Percentiles rank a stretch among this genome's conserved stretches.
Evolutionary conservation across 208 protist genomes (phyloP).

Genomic region (Leptomonas pyrrhocoris): DNA sequence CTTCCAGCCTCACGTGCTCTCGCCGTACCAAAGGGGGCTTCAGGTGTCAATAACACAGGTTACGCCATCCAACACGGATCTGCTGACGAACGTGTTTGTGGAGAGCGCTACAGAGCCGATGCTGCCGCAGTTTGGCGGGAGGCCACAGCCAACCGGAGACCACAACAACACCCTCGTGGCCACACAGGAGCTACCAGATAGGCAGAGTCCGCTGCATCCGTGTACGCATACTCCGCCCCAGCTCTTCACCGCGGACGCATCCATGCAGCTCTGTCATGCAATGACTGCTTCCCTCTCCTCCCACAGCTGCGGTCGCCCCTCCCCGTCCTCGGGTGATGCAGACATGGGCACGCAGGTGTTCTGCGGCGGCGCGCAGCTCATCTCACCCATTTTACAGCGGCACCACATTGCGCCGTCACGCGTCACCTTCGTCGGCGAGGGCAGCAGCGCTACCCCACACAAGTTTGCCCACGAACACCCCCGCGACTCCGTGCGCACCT

Average conservation of each 20-base stretch:
- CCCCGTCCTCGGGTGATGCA: background rate
- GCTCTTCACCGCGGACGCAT: background rate
- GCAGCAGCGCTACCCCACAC: background rate
- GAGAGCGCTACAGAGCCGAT: background rate
- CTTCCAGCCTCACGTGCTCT: slow-evolving; percentile 13
- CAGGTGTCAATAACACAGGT: background rate
- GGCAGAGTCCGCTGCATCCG: background rate
- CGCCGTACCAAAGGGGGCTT: background rate
- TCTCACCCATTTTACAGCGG: slow-evolving; percentile 8
- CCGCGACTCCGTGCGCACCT: slow-evolving; percentile 1
- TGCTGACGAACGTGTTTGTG: slow-evolving; percentile 6
- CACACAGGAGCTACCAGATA: background rate
- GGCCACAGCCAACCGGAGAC: background rate
- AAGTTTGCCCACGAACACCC: background rate
- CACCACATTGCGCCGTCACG: background rate
- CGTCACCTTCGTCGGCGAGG: background rate
- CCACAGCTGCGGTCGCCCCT: slow-evolving; percentile 2
- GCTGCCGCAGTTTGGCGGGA: background rate
- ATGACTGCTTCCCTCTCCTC: background rate
- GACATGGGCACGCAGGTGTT: slow-evolving; percentile 29
- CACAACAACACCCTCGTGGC: background rate
- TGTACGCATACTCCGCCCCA: no score
- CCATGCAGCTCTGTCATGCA: background rate
- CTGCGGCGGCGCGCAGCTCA: slow-evolving; percentile 2
- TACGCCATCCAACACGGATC: slow-evolving; percentile 11